These are phyloP conservation scores for Neurospora sp. DNA, from an alignment of 495 filamentous ascomycete genomes.

Conservation along the genomic window DNA sequence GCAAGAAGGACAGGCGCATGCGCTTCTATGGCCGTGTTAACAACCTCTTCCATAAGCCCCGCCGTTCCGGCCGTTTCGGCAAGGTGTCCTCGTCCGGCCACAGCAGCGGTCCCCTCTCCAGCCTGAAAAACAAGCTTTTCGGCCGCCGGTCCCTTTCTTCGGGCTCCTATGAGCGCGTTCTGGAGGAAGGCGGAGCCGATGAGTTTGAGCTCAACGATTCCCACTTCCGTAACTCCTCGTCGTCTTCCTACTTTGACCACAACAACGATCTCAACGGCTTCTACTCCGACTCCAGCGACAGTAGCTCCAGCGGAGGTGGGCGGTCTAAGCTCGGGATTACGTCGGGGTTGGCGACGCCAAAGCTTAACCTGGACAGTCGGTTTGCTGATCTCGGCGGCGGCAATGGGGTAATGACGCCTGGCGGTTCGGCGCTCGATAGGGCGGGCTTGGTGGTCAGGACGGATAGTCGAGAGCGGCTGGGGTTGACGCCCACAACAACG, in stretches of 20 bases:
- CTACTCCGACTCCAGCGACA: slow-evolving; percentile 43
- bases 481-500: slow-evolving; percentile 26
- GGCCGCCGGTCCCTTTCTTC: slow-evolving; percentile 25
- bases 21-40: slow-evolving; percentile 51
- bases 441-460: slow-evolving; percentile 67
- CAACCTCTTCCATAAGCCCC: slow-evolving; percentile 39
- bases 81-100: slow-evolving; percentile 34
- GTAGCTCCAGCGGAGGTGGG: neutral
- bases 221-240: slow-evolving; percentile 26
- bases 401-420: slow-evolving; percentile 24
- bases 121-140: slow-evolving; percentile 41
- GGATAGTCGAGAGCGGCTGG: slow-evolving; percentile 67
- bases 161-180: slow-evolving; percentile 66
- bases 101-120: slow-evolving; percentile 27
- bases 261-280: slow-evolving; percentile 47
- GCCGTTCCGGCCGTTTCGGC: slow-evolving; percentile 40
- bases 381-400: slow-evolving; percentile 25
- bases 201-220: slow-evolving; percentile 63
- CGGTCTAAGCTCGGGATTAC: slow-evolving; percentile 35
- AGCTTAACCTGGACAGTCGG: slow-evolving; percentile 43
- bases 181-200: slow-evolving; percentile 61
- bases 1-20: slow-evolving; percentile 59
- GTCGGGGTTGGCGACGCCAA: slow-evolving; percentile 55
- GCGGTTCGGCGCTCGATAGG: slow-evolving; percentile 54
- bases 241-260: slow-evolving; percentile 23